These are phyloP conservation scores for Dictyostelium capitatum DNA, from an alignment of 78 protist species.

Conservation along the genomic window DNA sequence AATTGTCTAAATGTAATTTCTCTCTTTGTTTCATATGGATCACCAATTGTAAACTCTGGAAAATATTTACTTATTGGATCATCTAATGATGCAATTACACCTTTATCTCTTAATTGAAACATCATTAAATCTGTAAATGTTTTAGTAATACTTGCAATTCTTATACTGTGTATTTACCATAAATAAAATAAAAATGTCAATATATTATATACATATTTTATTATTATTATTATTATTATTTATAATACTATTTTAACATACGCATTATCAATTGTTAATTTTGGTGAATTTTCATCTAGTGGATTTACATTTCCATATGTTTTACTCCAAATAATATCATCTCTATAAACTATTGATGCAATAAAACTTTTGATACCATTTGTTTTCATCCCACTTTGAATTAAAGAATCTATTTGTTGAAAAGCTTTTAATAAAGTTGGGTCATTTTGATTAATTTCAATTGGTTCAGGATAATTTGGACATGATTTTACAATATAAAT, in stretches of 20 bases:
- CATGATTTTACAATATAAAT: not conserved
- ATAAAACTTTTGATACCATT: slow-evolving; percentile 56
- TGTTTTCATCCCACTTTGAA: slow-evolving; percentile 32
- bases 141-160: slow-evolving; percentile 68
- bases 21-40: slow-evolving; percentile 18
- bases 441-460: slow-evolving; percentile 37
- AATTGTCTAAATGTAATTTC: slow-evolving; percentile 53
- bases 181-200: not conserved
- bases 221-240: not conserved
- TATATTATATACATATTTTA: not conserved
- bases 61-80: slow-evolving; percentile 28
- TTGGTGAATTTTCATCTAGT: slow-evolving; percentile 58
- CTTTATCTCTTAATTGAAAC: slow-evolving; percentile 69
- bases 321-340: slow-evolving; percentile 63
- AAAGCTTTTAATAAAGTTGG: slow-evolving; percentile 53
- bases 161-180: too few species aligned
- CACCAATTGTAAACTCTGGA: slow-evolving; percentile 37
- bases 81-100: slow-evolving; percentile 17
- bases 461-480: slow-evolving; percentile 74
- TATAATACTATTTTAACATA: not conserved
- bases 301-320: slow-evolving; percentile 61
- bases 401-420: slow-evolving; percentile 32
- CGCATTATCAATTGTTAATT: slow-evolving; percentile 46
- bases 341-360: slow-evolving; percentile 71
- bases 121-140: slow-evolving; percentile 79